A percentile compares a stretch with the other conserved stretches of the same genome.
Evolutionary conservation across 2,329 filamentous ascomycete species (phyloP).

Genomic region (Epichloe elymi): DNA sequence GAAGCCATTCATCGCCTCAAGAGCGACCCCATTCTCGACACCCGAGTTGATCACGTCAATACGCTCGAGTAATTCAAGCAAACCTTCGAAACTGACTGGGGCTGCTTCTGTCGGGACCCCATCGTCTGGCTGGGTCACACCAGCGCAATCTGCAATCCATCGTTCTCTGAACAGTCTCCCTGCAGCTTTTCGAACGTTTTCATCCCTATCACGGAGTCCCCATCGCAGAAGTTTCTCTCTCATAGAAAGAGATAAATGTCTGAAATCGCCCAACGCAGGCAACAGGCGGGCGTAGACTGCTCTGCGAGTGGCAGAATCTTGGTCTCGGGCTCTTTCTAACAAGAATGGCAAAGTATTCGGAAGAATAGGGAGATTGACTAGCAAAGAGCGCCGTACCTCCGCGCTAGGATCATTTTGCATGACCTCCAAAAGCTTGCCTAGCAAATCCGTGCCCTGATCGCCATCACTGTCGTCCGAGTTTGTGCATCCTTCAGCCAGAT

Average conservation of each 20-base stretch:
- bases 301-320: slow-evolving; percentile 71
- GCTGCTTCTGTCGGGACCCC: slow-evolving; percentile 42
- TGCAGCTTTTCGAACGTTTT: slow-evolving; percentile 84
- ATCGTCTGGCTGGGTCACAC: slow-evolving; percentile 45
- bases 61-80: slow-evolving; percentile 82
- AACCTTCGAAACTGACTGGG: slow-evolving; percentile 62
- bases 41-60: slow-evolving; percentile 89
- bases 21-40: slow-evolving; percentile 75
- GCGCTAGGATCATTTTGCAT: slow-evolving; percentile 90
- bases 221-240: slow-evolving; percentile 89
- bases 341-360: slow-evolving; percentile 74
- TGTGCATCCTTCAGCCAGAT: slow-evolving; percentile 57
- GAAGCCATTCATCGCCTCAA: slow-evolving; percentile 91
- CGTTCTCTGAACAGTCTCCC: slow-evolving; percentile 81
- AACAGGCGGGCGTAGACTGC: slow-evolving; percentile 79
- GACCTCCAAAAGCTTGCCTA: slow-evolving; percentile 75
- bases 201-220: slow-evolving; percentile 88
- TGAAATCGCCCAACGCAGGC: slow-evolving; percentile 83
- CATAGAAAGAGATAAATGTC: slow-evolving; percentile 85
- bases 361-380: slow-evolving; percentile 81
- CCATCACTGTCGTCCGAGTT: slow-evolving; percentile 58
- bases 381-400: slow-evolving; percentile 76
- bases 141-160: slow-evolving; percentile 96
- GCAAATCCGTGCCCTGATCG: slow-evolving; percentile 50
- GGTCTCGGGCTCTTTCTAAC: slow-evolving; percentile 79